Evolutionary conservation across 768 basidiomycete genomes (phyloP).

Genomic region (Leccinum pellstonianum): DNA sequence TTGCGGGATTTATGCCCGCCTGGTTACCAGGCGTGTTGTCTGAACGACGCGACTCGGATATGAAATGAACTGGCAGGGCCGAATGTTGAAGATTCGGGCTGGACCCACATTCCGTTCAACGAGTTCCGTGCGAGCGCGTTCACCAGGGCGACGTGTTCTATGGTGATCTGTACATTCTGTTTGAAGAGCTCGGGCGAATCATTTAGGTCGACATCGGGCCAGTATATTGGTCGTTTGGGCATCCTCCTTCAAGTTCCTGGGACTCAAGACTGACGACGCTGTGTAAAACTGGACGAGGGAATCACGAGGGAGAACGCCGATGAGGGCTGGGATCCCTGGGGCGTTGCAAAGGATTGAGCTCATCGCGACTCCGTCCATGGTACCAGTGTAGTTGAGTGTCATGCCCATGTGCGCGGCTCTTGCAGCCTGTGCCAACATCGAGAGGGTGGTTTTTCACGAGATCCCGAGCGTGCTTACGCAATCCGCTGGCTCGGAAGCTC

Average conservation of each 20-base stretch:
- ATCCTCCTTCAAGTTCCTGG: too few relatives aligned
- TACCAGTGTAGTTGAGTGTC: too few relatives aligned
- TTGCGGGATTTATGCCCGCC: constrained; percentile 48
- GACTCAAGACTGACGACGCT: neutral
- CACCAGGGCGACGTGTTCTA: constrained; percentile 49
- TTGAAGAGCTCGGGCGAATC: constrained; percentile 56
- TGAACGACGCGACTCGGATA: constrained; percentile 43
- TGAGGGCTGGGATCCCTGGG: constrained; percentile 5
- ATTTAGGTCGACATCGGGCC: neutral
- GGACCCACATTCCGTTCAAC: constrained; percentile 52
- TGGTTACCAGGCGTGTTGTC: constrained; percentile 60
- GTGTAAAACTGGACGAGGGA: constrained; percentile 9
- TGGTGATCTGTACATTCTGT: constrained; percentile 49
- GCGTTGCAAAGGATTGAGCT: neutral
- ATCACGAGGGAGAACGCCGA: constrained; percentile 20
- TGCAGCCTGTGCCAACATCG: too few relatives aligned
- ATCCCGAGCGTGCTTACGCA: constrained; percentile 44
- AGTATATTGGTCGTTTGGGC: constrained; percentile 14
- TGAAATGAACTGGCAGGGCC: neutral
- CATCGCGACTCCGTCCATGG: too few relatives aligned
- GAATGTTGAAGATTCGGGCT: too few relatives aligned
- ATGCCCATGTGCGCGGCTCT: too few relatives aligned
- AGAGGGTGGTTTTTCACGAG: too few relatives aligned
- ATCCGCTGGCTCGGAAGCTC: constrained; percentile 37
- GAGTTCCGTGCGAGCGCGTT: constrained; percentile 49